Evolutionary conservation across 345 rosid genomes (phyloP), one percentile per base, ranked within the genome.

Genomic region (Eucalyptus curtisii): DNA sequence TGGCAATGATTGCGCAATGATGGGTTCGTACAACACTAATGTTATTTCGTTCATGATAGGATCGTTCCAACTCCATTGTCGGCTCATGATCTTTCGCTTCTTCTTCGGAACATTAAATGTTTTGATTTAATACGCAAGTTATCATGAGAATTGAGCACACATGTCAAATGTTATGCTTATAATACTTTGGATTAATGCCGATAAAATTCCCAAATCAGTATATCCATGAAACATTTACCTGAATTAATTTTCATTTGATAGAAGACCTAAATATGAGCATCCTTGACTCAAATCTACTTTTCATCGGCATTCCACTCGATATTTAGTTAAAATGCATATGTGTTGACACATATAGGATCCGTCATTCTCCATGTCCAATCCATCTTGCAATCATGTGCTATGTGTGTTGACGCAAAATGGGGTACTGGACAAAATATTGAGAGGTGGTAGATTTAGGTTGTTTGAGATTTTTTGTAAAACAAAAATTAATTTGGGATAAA

Each of bases 271-370:
- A 25, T n/a, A 57, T 1, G 0, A 27, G 31, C 14, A 59, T 27
- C 66, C 66, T 11, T 1, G 7, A 59, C 66, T 59, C 66, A 59
- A 59, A 25, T 59, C 13, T 59, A 59, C 7, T 12, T 27, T 59
- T 27, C 31, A 59, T 11, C 0, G 2, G 0, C 17, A 61, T 61
- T 30, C 3, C 1, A 0, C 4, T 30, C 33, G 1, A 30, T 13
- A 5, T 59, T 59, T 27, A 59, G 31, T 1, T 11, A 11, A 59
- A 59, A 27, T 27, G n/a, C 31, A 27, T 24, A 57, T 16, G 31
- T 59, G 66, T 59, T 1, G 1, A 5, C n/a, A 14, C 37, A 30
- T 30, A 13, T 6, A 4, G 5, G 0, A n/a, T n/a, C 5, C 0
- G 5, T n/a, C 37, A 15, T n/a, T n/a, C 40, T 64, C 37, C 37